These are phyloP conservation scores for Sugiyamaella americana DNA, from an alignment of 805 yeast species.

Conservation along the genomic window DNA sequence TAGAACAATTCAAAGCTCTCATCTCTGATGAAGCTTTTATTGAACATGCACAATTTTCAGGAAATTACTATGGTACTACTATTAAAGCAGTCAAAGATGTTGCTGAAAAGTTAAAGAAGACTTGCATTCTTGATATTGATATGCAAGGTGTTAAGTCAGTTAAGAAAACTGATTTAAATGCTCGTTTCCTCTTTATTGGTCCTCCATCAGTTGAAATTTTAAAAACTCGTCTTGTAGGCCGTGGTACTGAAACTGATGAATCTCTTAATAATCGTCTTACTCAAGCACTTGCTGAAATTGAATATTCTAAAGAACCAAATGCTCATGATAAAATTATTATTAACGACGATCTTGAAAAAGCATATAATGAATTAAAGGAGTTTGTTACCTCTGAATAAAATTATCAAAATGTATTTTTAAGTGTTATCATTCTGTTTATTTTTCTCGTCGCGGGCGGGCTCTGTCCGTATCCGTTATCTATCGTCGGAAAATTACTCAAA, in stretches of 20 bases:
- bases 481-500: no score
- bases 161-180: constrained; percentile 73
- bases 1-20: constrained; percentile 70
- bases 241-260: constrained; percentile 95
- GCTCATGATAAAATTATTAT: constrained; percentile 87
- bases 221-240: constrained; percentile 65
- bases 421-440: no score
- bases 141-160: constrained; percentile 98
- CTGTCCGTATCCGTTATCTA: no score
- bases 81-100: constrained; percentile 78
- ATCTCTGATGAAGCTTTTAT: constrained; percentile 73
- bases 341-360: constrained; percentile 86
- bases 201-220: constrained; percentile 88
- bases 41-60: constrained; percentile 98
- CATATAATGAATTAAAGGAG: constrained; percentile 72
- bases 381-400: constrained; percentile 34
- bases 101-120: constrained; percentile 48
- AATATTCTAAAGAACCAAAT: constrained; percentile 72
- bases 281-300: constrained; percentile 87
- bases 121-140: constrained; percentile 92
- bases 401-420: no score
- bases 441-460: no score
- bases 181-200: constrained; percentile 78
- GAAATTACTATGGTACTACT: constrained; percentile 95
- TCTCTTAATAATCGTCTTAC: constrained; percentile 74